phyloP scores from a whole-genome alignment of 768 basidiomycete genomes.

The Favolaschia claudopus region DNA sequence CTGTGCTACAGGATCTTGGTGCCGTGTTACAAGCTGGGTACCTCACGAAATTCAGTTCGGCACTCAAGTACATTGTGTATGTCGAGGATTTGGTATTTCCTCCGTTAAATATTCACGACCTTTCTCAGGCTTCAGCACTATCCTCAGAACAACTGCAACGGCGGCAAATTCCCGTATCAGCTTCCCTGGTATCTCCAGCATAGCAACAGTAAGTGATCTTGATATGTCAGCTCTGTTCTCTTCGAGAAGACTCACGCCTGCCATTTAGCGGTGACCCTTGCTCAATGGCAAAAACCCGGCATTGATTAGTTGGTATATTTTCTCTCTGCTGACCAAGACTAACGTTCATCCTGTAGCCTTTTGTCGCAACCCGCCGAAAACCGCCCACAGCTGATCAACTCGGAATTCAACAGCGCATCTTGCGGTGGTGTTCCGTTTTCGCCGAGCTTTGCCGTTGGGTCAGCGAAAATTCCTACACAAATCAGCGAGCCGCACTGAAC shows the following conservation, averaged over 20 bases:
- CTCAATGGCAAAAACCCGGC: constrained; percentile 56
- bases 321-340: not conserved
- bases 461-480: no score
- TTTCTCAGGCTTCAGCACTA: constrained; percentile 58
- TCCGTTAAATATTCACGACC: not conserved
- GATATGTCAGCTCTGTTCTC: not conserved
- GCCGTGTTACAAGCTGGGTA: constrained; percentile 52
- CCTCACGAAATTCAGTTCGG: constrained; percentile 41
- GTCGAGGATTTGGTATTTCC: constrained; percentile 24
- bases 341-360: constrained; percentile 10
- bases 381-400: constrained; percentile 52
- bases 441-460: constrained; percentile 57
- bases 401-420: constrained; percentile 62
- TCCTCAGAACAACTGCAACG: constrained; percentile 53
- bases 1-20: constrained; percentile 47
- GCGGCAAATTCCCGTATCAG: constrained; percentile 41
- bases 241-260: not conserved
- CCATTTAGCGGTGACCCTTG: constrained; percentile 45
- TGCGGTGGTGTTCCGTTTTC: constrained; percentile 63
- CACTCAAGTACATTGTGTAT: constrained; percentile 58
- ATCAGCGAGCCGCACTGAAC: no score
- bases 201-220: constrained; percentile 46
- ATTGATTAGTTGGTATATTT: constrained; percentile 35
- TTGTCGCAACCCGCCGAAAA: constrained; percentile 38
- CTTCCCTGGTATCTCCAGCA: constrained; percentile 55